phyloP scores from a whole-genome alignment of 306 rosid species.

The Notholithocarpus densiflorus region DNA sequence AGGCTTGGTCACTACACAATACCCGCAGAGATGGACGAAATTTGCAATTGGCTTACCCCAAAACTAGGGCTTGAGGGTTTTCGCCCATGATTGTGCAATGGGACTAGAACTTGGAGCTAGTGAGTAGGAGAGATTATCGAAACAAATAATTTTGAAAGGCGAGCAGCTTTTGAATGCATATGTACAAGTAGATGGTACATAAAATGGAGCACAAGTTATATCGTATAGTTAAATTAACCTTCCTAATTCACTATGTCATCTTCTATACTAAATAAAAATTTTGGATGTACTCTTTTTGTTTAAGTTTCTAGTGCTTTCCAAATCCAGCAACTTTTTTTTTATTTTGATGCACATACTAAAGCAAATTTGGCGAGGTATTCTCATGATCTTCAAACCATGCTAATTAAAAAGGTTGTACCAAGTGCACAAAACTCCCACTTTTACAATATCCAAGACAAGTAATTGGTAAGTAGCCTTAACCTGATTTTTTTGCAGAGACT shows the following conservation, averaged over 20 bases:
- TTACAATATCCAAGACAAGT: too few relatives aligned
- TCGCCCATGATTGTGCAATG: conserved; percentile 13
- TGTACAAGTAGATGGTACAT: conserved; percentile 36
- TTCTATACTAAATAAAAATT: conserved; percentile 38
- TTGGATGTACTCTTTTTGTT: conserved; percentile 26
- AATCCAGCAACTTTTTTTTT: not conserved
- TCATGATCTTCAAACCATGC: too few relatives aligned
- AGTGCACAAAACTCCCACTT: too few relatives aligned
- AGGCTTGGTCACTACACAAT: conserved; percentile 97
- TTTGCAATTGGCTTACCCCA: conserved; percentile 79
- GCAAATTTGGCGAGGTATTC: too few relatives aligned
- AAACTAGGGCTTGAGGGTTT: conserved; percentile 80
- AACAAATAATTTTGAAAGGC: not conserved
- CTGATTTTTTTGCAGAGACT: too few relatives aligned
- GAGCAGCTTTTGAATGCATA: conserved; percentile 1
- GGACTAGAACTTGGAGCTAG: conserved; percentile 6
- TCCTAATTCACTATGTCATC: conserved; percentile 30
- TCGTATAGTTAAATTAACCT: conserved; percentile 38
- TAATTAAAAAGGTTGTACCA: too few relatives aligned
- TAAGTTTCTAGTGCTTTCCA: not conserved
- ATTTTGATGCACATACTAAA: too few relatives aligned
- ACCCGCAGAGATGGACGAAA: conserved; percentile 95
- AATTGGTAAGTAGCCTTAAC: too few relatives aligned
- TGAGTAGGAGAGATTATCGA: not conserved
- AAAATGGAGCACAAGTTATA: conserved; percentile 45